Percentiles rank a stretch among this genome's conserved stretches.
Conservation (phyloP, 306 rosid species). For the Lathyrus oleraceus region DNA sequence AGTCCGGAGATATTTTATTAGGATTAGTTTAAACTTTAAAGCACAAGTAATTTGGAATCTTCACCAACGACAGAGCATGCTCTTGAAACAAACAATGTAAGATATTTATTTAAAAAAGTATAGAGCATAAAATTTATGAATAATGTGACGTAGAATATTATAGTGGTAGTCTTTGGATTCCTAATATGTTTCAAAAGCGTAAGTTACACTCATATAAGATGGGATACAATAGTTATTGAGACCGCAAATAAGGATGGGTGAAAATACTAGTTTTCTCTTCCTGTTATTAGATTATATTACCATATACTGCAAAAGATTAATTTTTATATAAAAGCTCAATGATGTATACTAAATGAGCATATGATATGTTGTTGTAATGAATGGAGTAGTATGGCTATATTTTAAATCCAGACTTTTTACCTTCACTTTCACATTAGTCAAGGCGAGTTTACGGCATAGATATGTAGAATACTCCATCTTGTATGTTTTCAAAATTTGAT, state of each 20-base stretch:
- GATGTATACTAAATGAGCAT: slow-evolving; percentile 3
- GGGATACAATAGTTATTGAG: slow-evolving; percentile 7
- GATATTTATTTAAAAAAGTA: background rate
- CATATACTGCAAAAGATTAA: slow-evolving; percentile 6
- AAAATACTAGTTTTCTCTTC: background rate
- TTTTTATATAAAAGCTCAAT: slow-evolving; percentile 7
- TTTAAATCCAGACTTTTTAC: slow-evolving; percentile 3
- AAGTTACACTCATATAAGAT: background rate
- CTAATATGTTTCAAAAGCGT: slow-evolving; percentile 10
- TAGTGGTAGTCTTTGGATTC: slow-evolving; percentile 3
- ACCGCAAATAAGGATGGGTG: background rate
- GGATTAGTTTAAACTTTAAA: background rate
- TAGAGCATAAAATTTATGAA: background rate
- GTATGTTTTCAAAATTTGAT: slow-evolving; percentile 7
- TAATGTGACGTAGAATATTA: background rate
- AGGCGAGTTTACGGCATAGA: slow-evolving; percentile 16
- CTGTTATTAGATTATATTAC: background rate
- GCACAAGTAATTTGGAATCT: background rate
- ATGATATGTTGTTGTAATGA: slow-evolving; percentile 17
- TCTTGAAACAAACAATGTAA: background rate
- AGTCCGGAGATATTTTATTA: background rate
- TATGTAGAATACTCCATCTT: slow-evolving; percentile 22
- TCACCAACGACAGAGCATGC: background rate
- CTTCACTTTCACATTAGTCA: background rate
- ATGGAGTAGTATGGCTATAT: slow-evolving; percentile 26